A percentile compares a stretch with the other conserved stretches of the same genome.
Conservation (phyloP, 148 eudicot species). For the Camellia sinensis region DNA sequence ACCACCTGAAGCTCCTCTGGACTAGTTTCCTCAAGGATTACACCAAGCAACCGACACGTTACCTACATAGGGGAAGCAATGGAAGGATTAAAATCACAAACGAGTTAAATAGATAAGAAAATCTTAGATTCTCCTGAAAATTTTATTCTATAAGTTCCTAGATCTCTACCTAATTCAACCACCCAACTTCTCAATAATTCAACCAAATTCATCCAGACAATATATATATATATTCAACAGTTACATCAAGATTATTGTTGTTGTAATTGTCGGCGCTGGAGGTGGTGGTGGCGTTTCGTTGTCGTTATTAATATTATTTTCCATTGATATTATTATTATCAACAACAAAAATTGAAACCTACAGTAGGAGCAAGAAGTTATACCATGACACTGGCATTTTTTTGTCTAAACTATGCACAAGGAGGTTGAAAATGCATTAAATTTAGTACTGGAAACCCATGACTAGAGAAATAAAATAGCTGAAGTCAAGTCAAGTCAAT, state of each 20-base stretch:
- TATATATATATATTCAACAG: neutral
- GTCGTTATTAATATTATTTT: no score
- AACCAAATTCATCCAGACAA: neutral
- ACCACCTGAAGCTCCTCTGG: slow-evolving; percentile 92
- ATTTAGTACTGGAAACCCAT: neutral
- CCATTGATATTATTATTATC: neutral
- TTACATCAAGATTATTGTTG: neutral
- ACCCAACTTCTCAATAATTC: neutral
- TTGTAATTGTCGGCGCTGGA: no score
- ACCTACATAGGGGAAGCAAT: slow-evolving; percentile 40
- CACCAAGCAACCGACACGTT: slow-evolving; percentile 78
- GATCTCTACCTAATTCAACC: neutral
- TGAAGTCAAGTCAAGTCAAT: neutral
- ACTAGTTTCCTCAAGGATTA: slow-evolving; percentile 79
- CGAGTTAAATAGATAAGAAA: neutral
- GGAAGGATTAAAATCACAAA: neutral
- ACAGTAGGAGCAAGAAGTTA: neutral
- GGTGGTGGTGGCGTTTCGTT: neutral
- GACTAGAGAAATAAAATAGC: neutral
- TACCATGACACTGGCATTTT: neutral
- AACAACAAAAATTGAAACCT: neutral
- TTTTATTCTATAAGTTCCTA: neutral
- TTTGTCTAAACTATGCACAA: neutral
- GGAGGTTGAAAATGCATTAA: no score
- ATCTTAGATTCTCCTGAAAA: neutral